These are phyloP conservation scores for Acer saccharum DNA, from an alignment of 345 rosid genomes.

Conservation along the genomic window DNA sequence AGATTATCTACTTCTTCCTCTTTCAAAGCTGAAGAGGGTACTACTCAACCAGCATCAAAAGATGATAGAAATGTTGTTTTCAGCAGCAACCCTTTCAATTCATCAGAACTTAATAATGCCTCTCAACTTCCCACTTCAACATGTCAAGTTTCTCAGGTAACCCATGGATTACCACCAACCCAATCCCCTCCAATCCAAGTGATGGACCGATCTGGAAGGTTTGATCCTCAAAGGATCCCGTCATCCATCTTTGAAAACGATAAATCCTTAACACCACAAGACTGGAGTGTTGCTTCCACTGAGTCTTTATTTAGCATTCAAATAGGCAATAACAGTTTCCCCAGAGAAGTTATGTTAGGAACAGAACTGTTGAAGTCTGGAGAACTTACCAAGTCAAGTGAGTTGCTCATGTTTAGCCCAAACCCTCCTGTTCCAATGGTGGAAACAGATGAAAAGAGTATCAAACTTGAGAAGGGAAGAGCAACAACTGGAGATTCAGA, in stretches of 20 bases:
- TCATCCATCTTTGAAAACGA: conserved; percentile 50
- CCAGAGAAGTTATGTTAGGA: conserved; percentile 26
- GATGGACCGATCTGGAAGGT: conserved; percentile 56
- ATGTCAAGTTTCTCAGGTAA: conserved; percentile 44
- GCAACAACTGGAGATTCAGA: conserved; percentile 9
- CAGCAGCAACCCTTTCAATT: conserved; percentile 20
- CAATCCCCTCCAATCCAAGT: conserved; percentile 72
- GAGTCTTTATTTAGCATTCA: conserved; percentile 80
- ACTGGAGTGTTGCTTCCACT: conserved; percentile 67
- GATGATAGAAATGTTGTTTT: conserved; percentile 5
- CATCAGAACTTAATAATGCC: conserved; percentile 22
- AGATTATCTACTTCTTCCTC: not conserved
- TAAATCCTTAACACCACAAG: conserved; percentile 41
- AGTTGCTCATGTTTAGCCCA: conserved; percentile 39
- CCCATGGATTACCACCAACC: conserved; percentile 48
- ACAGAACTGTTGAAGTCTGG: conserved; percentile 33
- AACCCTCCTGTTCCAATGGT: conserved; percentile 28
- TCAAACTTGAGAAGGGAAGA: conserved; percentile 17
- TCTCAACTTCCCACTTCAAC: conserved; percentile 21
- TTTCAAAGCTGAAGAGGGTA: not conserved
- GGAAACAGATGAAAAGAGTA: conserved; percentile 15
- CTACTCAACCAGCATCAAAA: conserved; percentile 2
- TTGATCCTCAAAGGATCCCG: conserved; percentile 62
- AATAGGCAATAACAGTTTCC: conserved; percentile 58
- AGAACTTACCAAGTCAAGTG: conserved; percentile 43